Percentiles rank a stretch among this genome's conserved stretches.
phyloP scores from a whole-genome alignment of 2,329 filamentous ascomycete genomes.

The Ceratocystis destructans region DNA sequence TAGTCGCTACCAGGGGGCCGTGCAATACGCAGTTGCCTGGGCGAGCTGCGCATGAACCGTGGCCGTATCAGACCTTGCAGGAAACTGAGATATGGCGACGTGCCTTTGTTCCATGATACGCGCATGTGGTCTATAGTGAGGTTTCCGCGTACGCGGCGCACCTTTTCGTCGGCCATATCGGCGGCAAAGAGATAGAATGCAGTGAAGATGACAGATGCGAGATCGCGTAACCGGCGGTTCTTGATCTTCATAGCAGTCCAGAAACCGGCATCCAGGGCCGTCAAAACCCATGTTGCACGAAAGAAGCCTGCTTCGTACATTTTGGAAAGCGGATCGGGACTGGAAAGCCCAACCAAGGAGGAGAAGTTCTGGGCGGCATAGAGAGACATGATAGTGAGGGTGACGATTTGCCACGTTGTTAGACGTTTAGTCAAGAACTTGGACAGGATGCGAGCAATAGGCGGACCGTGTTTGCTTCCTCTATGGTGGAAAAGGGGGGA shows the following conservation, averaged over 20 bases:
- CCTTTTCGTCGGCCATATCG: conserved; percentile 92
- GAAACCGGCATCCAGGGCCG: conserved; percentile 87
- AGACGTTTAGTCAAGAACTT: conserved; percentile 53
- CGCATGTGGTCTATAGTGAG: conserved; percentile 84
- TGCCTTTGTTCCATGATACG: conserved; percentile 91
- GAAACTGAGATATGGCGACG: conserved; percentile 67
- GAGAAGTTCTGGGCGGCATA: conserved; percentile 89
- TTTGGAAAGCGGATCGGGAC: conserved; percentile 83
- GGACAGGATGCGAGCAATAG: conserved; percentile 56
- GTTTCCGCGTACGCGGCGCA: conserved; percentile 72
- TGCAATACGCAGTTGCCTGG: conserved; percentile 71
- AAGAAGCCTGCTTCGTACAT: conserved; percentile 90
- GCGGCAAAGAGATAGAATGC: conserved; percentile 85
- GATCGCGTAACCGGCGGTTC: conserved; percentile 62
- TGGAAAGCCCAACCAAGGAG: conserved; percentile 79
- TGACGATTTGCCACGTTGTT: conserved; percentile 79
- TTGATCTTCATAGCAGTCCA: conserved; percentile 96
- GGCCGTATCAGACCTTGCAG: conserved; percentile 62
- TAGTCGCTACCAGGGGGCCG: conserved; percentile 69
- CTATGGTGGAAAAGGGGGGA: conserved; percentile 30
- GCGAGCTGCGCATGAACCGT: conserved; percentile 64
- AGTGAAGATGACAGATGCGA: conserved; percentile 72
- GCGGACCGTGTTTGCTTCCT: conserved; percentile 81
- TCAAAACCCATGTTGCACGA: conserved; percentile 91
- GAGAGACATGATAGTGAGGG: conserved; percentile 77